Conservation (phyloP, 169 alveolate species). For the Plasmodium vivax region DNA sequence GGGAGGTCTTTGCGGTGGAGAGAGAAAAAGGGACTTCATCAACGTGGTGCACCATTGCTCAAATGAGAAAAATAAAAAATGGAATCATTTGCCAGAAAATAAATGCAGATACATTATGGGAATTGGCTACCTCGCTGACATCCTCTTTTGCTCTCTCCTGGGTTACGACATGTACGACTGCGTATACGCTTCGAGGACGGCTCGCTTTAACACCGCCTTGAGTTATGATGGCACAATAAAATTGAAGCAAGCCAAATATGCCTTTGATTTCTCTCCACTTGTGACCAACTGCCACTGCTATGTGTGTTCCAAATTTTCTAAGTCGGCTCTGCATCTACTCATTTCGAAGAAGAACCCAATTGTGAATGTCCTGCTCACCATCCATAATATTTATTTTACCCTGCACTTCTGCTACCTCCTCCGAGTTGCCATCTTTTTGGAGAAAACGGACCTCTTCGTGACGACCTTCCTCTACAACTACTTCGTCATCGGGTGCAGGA, state of each 20-base stretch:
- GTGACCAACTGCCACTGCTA: constrained; percentile 93
- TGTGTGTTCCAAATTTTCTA: constrained; percentile 93
- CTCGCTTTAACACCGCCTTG: constrained; percentile 97
- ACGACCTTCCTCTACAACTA: constrained; percentile 32
- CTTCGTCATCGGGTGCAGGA: constrained; percentile 86
- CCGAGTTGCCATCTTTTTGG: constrained; percentile 20
- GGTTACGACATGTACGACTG: constrained; percentile 99
- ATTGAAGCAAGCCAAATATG: constrained; percentile 76
- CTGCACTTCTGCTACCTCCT: constrained; percentile 84
- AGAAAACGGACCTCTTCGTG: constrained; percentile 16
- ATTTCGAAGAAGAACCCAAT: constrained; percentile 85
- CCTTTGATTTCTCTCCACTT: constrained; percentile 87
- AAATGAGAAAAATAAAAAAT: constrained; percentile 40
- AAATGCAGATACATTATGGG: constrained; percentile 99
- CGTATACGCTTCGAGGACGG: constrained; percentile 99
- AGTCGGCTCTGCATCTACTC: constrained; percentile 89
- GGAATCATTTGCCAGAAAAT: constrained; percentile 82
- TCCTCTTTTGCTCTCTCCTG: constrained; percentile 95
- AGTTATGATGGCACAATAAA: constrained; percentile 82
- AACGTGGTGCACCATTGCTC: constrained; percentile 87
- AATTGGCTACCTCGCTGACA: constrained; percentile 97
- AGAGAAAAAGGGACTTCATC: constrained; percentile 95
- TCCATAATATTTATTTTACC: constrained; percentile 93
- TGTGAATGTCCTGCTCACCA: constrained; percentile 89
- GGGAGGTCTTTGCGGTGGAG: constrained; percentile 99